Evolutionary conservation across 2,329 filamentous ascomycete species (phyloP).

Genomic region (Fusarium secorum): DNA sequence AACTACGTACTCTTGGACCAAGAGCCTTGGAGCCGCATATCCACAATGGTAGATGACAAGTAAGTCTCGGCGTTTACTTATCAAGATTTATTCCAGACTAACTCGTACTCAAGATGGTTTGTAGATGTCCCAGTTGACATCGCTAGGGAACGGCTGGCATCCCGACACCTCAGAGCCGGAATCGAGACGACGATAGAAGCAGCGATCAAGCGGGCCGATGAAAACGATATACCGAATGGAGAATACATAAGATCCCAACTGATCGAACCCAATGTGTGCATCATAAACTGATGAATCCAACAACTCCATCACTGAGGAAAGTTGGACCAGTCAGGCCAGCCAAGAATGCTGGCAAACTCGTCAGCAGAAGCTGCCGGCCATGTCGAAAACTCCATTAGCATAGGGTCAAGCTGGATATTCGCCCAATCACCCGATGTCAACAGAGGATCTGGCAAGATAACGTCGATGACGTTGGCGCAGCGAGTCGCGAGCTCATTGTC

Average conservation of each 20-base stretch:
- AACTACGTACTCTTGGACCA: not conserved
- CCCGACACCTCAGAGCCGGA: not conserved
- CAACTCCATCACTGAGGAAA: fast-evolving
- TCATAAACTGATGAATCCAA: not conserved
- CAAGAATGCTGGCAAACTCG: not conserved
- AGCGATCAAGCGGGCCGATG: not conserved
- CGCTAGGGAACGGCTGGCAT: not conserved
- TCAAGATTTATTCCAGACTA: not conserved
- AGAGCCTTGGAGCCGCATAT: not conserved
- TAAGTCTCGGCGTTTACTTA: not conserved
- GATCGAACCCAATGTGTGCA: not conserved
- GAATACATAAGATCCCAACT: not conserved
- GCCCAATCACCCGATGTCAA: not conserved
- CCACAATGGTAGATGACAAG: not conserved
- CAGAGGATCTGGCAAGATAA: not conserved
- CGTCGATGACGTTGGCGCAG: not conserved
- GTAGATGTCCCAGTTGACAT: not conserved
- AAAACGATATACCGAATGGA: not conserved
- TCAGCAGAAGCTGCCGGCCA: not conserved
- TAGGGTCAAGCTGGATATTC: not conserved
- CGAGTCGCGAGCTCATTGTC: not conserved
- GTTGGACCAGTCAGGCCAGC: not conserved
- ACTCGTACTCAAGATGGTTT: not conserved
- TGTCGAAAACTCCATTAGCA: not conserved
- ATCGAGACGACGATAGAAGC: not conserved